Conservation (phyloP, 2,329 filamentous ascomycete genomes). For the Ophiostoma sp. region DNA sequence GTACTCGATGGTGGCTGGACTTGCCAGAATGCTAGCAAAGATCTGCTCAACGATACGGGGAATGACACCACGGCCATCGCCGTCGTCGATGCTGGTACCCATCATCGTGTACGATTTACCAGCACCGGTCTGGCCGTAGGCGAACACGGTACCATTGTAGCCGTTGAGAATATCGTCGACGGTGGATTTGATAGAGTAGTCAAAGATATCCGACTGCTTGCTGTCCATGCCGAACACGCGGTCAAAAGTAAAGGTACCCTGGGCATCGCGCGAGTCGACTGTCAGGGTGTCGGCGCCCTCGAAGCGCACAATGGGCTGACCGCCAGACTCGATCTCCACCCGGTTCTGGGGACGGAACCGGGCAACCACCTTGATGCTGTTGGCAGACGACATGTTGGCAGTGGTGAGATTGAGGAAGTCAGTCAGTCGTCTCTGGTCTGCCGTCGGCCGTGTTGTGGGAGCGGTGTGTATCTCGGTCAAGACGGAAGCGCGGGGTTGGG, state of each 20-base stretch:
- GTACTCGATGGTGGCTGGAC: slow-evolving; percentile 91
- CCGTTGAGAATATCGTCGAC: slow-evolving; percentile 98
- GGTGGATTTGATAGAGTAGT: slow-evolving; percentile 92
- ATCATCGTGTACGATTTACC: slow-evolving; percentile 99
- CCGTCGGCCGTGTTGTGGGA: slow-evolving; percentile 9
- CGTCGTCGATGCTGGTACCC: slow-evolving; percentile 89
- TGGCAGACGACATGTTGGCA: slow-evolving; percentile 51
- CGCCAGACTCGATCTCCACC: slow-evolving; percentile 82
- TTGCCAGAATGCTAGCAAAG: slow-evolving; percentile 88
- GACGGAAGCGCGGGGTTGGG: slow-evolving; percentile 10
- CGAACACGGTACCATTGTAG: slow-evolving; percentile 98
- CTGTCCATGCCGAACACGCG: slow-evolving; percentile 94
- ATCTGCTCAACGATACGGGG: slow-evolving; percentile 97
- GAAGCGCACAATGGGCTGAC: slow-evolving; percentile 87
- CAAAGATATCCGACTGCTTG: slow-evolving; percentile 88
- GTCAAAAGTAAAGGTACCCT: slow-evolving; percentile 91
- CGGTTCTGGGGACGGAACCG: slow-evolving; percentile 97
- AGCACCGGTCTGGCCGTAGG: slow-evolving; percentile 95
- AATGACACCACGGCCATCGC: slow-evolving; percentile 84
- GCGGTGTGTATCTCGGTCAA: not conserved
- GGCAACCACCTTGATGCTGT: slow-evolving; percentile 84
- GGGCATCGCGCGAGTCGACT: slow-evolving; percentile 74
- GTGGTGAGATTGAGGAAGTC: not conserved
- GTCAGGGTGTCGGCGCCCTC: slow-evolving; percentile 82
- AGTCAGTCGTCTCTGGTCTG: not conserved